Conservation (phyloP, 306 rosid species). For the Rubus idaeus region DNA sequence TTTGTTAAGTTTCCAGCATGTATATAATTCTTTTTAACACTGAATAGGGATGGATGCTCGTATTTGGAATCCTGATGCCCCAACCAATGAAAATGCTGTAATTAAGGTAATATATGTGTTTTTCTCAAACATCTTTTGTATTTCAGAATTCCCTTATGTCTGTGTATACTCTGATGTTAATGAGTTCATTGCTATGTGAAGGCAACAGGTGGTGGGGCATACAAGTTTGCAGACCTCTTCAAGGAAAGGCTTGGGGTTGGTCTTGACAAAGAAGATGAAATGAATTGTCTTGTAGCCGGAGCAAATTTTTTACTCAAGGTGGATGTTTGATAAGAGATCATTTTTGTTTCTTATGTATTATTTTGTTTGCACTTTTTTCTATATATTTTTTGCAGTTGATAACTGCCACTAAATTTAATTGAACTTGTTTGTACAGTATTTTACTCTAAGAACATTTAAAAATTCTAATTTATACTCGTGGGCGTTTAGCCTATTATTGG, state of each 20-base stretch:
- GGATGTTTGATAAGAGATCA: conserved; percentile 28
- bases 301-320: conserved; percentile 98
- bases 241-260: conserved; percentile 97
- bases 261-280: conserved; percentile 97
- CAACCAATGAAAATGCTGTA: conserved; percentile 52
- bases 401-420: background rate
- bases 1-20: background rate
- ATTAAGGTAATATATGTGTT: conserved; percentile 62
- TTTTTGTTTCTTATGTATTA: conserved; percentile 15
- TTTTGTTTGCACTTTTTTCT: conserved; percentile 1
- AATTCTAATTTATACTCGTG: background rate
- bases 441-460: background rate
- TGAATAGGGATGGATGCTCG: conserved; percentile 61
- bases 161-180: conserved; percentile 6
- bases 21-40: background rate
- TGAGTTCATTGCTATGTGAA: conserved; percentile 39
- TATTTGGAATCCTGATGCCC: conserved; percentile 54
- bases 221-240: conserved; percentile 93
- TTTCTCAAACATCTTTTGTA: background rate
- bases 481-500: background rate
- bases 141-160: background rate
- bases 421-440: background rate
- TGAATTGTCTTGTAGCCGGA: conserved; percentile 96
- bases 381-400: background rate
- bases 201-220: conserved; percentile 99